Evolutionary conservation across 345 rosid species (phyloP), one percentile per base, ranked within the genome.

Genomic region (Passiflora organensis): DNA sequence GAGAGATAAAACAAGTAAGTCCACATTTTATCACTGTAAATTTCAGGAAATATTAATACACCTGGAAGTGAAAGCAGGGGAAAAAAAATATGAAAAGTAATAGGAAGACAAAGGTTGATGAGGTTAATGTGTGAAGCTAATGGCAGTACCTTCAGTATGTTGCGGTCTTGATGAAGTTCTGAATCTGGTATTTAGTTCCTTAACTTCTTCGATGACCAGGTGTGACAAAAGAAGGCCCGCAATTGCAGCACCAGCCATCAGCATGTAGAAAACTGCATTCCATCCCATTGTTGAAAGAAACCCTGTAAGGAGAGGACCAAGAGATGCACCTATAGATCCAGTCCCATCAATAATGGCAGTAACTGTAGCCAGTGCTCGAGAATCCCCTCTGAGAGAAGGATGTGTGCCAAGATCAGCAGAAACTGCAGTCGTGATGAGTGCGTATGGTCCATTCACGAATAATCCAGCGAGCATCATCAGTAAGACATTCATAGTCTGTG

Each of bases 351-450:
- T 86, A 22, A 91, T 88, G 2, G 96, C 98, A 53, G 98, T 86
- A 20, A 88, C 98, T 0, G 98, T 91, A 2, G 96, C 96, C 46
- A 91, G 77, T 4, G 95, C 98, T 45, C 98, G 88, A 4, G 95
- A 91, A 72, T 88, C 84, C 22, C 95, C 96, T 66, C 73, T 85
- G 2, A 88, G 72, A 55, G 89, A 88, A 68, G 78, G 75, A 73
- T 91, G 98, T 0, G 98, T 91, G 12, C 98, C 98, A 13, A 91
- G 95, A 70, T 91, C 98, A 1, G 90, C 91, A 2, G 98, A 91
- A 48, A 91, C 98, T 13, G 98, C 95, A 22, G 98, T 91, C 5
- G 98, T 91, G 73, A 91, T 88, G 32, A 91, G 93, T 1, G 98
- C 93, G n/a, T 91, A 88, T 12, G 96, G 98, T 24, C 96, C 98